Evolutionary conservation across 1,284 basidiomycete species (phyloP), one percentile per base, ranked within the genome.

Genomic region (Ganoderma resinaceum): DNA sequence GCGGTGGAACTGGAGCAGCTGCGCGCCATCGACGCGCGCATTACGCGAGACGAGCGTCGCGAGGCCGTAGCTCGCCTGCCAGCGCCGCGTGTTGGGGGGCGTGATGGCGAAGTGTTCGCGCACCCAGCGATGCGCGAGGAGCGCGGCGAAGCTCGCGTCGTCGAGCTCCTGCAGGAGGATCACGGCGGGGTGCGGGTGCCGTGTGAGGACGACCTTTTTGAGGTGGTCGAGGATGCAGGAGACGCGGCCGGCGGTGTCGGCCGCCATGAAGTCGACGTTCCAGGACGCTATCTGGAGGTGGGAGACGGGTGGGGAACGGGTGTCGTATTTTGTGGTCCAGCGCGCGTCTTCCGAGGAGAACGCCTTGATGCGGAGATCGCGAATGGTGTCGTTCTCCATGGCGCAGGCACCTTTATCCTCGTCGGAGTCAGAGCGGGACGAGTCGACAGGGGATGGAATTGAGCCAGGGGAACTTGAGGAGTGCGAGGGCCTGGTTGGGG

Each of bases 131-230:
- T 89, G 80, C 29, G 80, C 78, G 59, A 88, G 81, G 55, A 93
- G 78, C 59, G 80, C 77, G 0, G 76, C 67, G 66, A 92, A 82
- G 18, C 84, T 85, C 0, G 73, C 68, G 1, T 63, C 66, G 37
- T 84, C 76, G 37, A 93, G 85, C 77, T 93, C 92, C 76, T 93
- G 91, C 70, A 93, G 78, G 69, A 92, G 78, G 67, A 93, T 83
- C 61, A 85, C 84, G 73, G 86, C 89, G 5, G 89, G 87, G 65
- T 81, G 81, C 0, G 87, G 87, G 72, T 68, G 77, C 73, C 85
- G 85, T 58, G 75, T 70, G 69, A 91, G 82, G 2, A 89, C 82
- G 8, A 84, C 80, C 52, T 78, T 75, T 73, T 85, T 84, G 67
- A 92, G 82, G 76, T 91, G 81, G 18, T 83, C 80, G 64, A 92